These are phyloP conservation scores for Andrographis paniculata DNA, from an alignment of 305 asterid genomes.

Conservation along the genomic window DNA sequence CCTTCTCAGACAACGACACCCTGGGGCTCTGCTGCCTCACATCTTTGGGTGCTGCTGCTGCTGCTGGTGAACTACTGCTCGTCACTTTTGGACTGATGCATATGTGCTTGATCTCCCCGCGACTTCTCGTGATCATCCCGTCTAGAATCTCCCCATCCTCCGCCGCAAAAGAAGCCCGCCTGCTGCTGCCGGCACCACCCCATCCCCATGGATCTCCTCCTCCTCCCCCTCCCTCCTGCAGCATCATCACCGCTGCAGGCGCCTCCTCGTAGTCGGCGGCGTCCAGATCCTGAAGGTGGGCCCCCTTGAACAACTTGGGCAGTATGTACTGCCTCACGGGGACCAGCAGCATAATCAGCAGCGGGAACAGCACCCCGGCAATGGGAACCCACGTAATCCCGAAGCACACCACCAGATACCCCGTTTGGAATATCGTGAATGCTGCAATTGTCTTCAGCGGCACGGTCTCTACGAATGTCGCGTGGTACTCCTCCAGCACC, in stretches of 20 bases:
- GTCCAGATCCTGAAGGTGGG: constrained; percentile 79
- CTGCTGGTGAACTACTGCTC: constrained; percentile 55
- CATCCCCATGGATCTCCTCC: constrained; percentile 44
- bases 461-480: constrained; percentile 75
- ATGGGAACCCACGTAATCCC: constrained; percentile 91
- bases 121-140: constrained; percentile 71
- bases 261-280: constrained; percentile 91
- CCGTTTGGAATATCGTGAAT: constrained; percentile 63
- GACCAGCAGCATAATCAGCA: constrained; percentile 72
- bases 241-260: constrained; percentile 50
- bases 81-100: constrained; percentile 54
- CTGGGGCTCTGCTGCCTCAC: constrained; percentile 52
- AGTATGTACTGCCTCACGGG: constrained; percentile 66
- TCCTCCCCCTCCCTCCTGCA: constrained; percentile 43
- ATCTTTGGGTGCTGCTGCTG: constrained; percentile 56
- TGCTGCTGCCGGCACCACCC: no score
- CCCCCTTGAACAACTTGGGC: constrained; percentile 72
- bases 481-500: constrained; percentile 77
- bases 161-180: constrained; percentile 38
- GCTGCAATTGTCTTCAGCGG: constrained; percentile 71
- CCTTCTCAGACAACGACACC: constrained; percentile 34
- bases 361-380: constrained; percentile 79
- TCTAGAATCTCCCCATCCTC: constrained; percentile 73
- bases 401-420: constrained; percentile 67
- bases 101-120: constrained; percentile 65